phyloP scores from a whole-genome alignment of 176 grass and related monocot genomes.

The Paspalum vaginatum region DNA sequence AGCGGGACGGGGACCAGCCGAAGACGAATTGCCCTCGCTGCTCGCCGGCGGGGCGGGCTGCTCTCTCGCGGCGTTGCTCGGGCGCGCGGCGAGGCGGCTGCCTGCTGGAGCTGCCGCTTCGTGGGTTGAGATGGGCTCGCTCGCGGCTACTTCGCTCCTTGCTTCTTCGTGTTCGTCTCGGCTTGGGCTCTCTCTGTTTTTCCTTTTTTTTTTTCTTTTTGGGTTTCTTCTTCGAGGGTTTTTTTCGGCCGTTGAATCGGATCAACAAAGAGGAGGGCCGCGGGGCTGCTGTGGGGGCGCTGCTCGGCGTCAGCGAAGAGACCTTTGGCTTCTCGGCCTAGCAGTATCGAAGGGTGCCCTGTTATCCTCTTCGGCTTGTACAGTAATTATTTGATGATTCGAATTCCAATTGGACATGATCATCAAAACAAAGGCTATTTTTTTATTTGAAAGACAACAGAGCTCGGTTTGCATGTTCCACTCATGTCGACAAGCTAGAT shows the following conservation, averaged over 20 bases:
- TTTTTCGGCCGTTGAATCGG: constrained; percentile 64
- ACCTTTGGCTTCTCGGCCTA: constrained; percentile 28
- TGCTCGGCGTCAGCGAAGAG: constrained; percentile 7
- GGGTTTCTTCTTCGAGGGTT: background rate
- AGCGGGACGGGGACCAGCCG: constrained; percentile 12
- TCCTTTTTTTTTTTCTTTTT: background rate
- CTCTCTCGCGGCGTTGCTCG: constrained; percentile 30
- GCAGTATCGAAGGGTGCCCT: background rate
- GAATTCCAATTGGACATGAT: background rate
- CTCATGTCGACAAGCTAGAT: background rate
- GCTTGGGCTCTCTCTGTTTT: constrained; percentile 34
- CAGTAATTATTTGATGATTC: constrained; percentile 4
- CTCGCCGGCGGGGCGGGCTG: constrained; percentile 13
- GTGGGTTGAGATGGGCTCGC: constrained; percentile 42
- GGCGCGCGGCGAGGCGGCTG: constrained; percentile 27
- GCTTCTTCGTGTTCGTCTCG: constrained; percentile 59
- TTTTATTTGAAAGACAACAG: too few relatives aligned
- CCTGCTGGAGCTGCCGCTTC: constrained; percentile 34
- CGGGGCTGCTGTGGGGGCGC: background rate
- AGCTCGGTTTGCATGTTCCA: background rate
- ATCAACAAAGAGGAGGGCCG: constrained; percentile 19
- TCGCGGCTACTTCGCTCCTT: constrained; percentile 44
- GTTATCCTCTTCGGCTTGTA: background rate
- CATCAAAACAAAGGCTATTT: background rate
- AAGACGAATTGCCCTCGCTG: constrained; percentile 42